Base-by-base conservation (phyloP, 2,329 filamentous ascomycete species). In the Emergomyces pasteurianus region DNA sequence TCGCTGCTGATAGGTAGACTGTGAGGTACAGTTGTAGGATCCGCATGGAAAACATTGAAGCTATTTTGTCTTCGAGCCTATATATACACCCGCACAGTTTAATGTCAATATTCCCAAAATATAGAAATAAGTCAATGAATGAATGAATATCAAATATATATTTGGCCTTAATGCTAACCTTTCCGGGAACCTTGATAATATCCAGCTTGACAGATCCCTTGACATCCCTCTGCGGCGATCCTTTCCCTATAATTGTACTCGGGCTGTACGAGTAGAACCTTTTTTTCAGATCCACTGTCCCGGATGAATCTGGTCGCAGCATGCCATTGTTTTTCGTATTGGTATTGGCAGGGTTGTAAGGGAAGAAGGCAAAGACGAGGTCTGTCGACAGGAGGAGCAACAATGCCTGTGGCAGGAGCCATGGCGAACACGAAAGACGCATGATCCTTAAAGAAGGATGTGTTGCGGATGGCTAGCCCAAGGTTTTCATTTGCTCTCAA, bases 1-100 rank as follows among this genome's bases (percentile, higher is more conserved):
- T 83, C 80, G 63, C 82, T 78, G 61, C 81, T 71, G 43, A 84
- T 74, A 0, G 79, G 77, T 40, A 79, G 73, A 61, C 79, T 81
- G 62, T 81, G 76, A 16, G 74, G 63, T 60, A 76, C 67, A 16
- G 70, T 71, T 1, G 79, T 77, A 1, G 68, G 68, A 23, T 71
- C 68, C 8, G 76, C 73, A 60, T 72, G 65, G 43, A 76, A 66
- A 12, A 82, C 77, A 8, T 73, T 71, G 69, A 80, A 83, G 2
- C 69, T 66, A 67, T 83, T 81, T 61, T 78, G 73, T 50, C 81
- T 78, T 31, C 73, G 74, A 38, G 70, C 63, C 59, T 73, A 66
- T 8, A 67, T 64, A 42, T 67, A 68, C 58, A 66, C 21, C 23
- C 43, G 9, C 23, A 12, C 21, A 26, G 3, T 8, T 54, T 54